Evolutionary conservation across 176 grass and related monocot genomes (phyloP).

Genomic region (Musa schizocarpa): DNA sequence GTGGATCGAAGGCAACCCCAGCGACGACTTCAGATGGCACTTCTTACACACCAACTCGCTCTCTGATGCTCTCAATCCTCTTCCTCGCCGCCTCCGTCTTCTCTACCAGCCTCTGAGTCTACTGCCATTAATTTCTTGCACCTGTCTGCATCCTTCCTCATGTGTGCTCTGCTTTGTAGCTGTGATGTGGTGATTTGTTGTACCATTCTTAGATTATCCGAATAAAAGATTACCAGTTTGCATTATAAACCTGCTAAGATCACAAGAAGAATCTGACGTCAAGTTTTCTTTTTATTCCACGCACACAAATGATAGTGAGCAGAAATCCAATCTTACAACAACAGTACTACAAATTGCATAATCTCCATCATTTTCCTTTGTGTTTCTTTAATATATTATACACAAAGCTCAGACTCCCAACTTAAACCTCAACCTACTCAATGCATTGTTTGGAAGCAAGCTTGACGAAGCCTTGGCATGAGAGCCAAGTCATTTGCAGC

Average conservation of each 20-base stretch:
- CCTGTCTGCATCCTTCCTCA: neutral
- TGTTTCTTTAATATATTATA: no score
- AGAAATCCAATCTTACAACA: no score
- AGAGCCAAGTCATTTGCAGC: conserved; percentile 36
- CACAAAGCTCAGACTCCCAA: no score
- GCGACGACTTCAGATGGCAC: neutral
- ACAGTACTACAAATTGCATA: no score
- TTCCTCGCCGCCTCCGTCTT: neutral
- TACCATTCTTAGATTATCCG: neutral
- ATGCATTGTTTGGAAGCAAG: conserved; percentile 17
- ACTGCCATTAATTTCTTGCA: neutral
- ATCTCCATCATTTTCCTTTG: no score
- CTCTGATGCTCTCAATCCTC: neutral
- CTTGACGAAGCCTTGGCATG: conserved; percentile 41
- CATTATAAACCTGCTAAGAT: no score
- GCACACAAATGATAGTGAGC: no score
- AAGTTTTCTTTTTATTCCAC: no score
- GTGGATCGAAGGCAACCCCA: neutral
- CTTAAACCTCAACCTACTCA: no score
- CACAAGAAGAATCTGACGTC: no score
- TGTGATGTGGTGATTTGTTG: neutral
- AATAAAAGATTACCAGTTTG: neutral
- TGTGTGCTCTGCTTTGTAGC: neutral
- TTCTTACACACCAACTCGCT: neutral
- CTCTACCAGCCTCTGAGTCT: neutral